phyloP scores from a whole-genome alignment of 2,329 filamentous ascomycete species.

The Diaporthe citrichinensis region DNA sequence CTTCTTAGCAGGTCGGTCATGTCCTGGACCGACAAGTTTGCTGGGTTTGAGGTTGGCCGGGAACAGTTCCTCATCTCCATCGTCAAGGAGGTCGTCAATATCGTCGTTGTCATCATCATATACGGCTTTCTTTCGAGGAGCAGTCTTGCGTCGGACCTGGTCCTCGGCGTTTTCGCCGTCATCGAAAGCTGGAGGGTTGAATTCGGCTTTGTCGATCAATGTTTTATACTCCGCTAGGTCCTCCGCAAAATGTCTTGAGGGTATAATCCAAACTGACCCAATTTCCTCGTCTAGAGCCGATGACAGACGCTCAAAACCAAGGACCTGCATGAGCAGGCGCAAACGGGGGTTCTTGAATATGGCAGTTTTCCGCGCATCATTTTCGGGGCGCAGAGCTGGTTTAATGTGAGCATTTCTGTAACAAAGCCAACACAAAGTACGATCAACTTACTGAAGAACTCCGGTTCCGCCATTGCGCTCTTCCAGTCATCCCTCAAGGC shows the following conservation, averaged over 20 bases:
- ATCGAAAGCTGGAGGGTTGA: constrained; percentile 83
- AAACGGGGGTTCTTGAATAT: constrained; percentile 93
- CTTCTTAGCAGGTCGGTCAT: constrained; percentile 72
- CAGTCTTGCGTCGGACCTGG: constrained; percentile 81
- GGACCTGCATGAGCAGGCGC: constrained; percentile 84
- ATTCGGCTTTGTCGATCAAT: constrained; percentile 82
- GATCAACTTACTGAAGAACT: constrained; percentile 66
- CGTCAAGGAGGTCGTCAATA: constrained; percentile 59
- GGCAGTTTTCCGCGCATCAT: constrained; percentile 76
- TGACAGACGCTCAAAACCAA: constrained; percentile 75
- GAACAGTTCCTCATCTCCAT: constrained; percentile 76
- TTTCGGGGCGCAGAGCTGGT: constrained; percentile 73
- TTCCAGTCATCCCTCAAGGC: constrained; percentile 46
- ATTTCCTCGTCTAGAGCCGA: constrained; percentile 75
- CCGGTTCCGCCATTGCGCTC: constrained; percentile 53
- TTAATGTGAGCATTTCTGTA: background rate
- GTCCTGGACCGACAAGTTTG: constrained; percentile 39
- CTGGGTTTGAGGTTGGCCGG: constrained; percentile 65
- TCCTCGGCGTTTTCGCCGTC: constrained; percentile 82
- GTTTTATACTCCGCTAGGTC: constrained; percentile 78
- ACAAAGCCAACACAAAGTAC: no score
- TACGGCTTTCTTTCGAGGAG: constrained; percentile 67
- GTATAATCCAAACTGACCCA: constrained; percentile 85
- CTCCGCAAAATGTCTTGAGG: constrained; percentile 73
- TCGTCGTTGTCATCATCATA: constrained; percentile 80